phyloP scores from a whole-genome alignment of 2,329 filamentous ascomycete genomes.

The Epichloe bromicola region DNA sequence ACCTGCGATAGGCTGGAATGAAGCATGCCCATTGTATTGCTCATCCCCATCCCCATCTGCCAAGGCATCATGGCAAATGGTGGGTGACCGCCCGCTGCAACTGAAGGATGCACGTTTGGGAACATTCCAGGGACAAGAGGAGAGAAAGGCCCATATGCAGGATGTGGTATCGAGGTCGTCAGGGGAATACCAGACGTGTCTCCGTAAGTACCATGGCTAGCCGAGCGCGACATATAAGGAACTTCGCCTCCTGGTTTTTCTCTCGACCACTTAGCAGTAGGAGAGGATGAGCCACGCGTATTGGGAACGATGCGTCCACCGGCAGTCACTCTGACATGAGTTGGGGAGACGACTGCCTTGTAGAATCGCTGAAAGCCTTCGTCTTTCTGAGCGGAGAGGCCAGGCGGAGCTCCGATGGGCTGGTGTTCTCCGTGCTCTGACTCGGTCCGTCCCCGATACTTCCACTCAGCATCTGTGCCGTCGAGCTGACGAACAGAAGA shows the following conservation, averaged over 20 bases:
- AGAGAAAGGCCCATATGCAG: conserved; percentile 16
- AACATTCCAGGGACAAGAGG: conserved; percentile 20
- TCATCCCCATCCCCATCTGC: conserved; percentile 26
- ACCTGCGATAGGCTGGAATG: conserved; percentile 14
- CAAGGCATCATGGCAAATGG: conserved; percentile 27
- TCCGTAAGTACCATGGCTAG: conserved; percentile 8
- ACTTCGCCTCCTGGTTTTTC: conserved; percentile 21
- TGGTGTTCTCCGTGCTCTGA: conserved; percentile 30
- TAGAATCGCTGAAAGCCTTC: conserved; percentile 58
- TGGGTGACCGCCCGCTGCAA: conserved; percentile 17
- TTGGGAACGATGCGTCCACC: conserved; percentile 56
- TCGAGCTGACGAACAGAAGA: conserved; percentile 20
- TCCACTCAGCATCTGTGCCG: conserved; percentile 29
- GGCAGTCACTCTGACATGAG: conserved; percentile 53
- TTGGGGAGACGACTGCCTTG: conserved; percentile 54
- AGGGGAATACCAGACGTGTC: conserved; percentile 6
- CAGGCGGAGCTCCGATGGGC: conserved; percentile 40
- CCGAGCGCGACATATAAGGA: conserved; percentile 8
- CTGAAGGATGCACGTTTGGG: conserved; percentile 17
- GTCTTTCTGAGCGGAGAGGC: conserved; percentile 39
- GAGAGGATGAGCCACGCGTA: conserved; percentile 39
- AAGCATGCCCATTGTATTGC: conserved; percentile 15
- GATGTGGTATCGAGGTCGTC: conserved; percentile 11
- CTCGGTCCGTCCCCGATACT: conserved; percentile 32
- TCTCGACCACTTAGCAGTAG: conserved; percentile 36